These are phyloP conservation scores for Geranium brycei DNA, from an alignment of 345 rosid species.

Conservation along the genomic window DNA sequence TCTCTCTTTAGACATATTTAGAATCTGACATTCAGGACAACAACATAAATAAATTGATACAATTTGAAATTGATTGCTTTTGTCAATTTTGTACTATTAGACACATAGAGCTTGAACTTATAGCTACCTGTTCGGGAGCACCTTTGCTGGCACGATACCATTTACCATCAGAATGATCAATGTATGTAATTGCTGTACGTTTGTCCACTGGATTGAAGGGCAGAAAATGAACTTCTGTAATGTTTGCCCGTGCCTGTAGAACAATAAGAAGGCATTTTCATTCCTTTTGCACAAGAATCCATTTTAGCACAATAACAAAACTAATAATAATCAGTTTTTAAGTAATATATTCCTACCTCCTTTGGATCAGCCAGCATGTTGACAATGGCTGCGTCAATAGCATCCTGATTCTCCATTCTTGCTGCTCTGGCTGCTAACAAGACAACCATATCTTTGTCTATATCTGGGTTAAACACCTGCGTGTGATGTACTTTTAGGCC, in stretches of 20 bases:
- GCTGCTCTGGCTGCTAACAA: slow-evolving; percentile 91
- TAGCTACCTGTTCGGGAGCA: slow-evolving; percentile 82
- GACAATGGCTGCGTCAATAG: slow-evolving; percentile 82
- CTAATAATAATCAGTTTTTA: too few species aligned
- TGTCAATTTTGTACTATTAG: too few species aligned
- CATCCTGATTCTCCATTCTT: slow-evolving; percentile 85
- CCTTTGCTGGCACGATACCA: slow-evolving; percentile 95
- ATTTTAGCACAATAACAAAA: too few species aligned
- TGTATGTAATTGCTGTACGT: slow-evolving; percentile 89
- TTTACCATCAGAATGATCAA: slow-evolving; percentile 49
- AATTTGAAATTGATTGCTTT: too few species aligned
- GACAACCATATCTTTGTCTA: slow-evolving; percentile 66
- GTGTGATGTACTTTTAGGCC: too few species aligned
- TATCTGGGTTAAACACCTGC: slow-evolving; percentile 51
- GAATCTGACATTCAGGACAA: slow-evolving; percentile 33
- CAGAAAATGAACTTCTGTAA: slow-evolving; percentile 69
- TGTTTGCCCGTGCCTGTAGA: slow-evolving; percentile 79
- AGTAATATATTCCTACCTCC: slow-evolving; percentile 35
- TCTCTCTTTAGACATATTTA: slow-evolving; percentile 50
- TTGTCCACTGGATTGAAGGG: slow-evolving; percentile 97
- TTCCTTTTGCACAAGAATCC: too few species aligned
- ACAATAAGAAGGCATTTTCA: neutral
- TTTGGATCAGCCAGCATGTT: slow-evolving; percentile 91
- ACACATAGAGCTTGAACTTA: too few species aligned
- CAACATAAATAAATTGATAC: neutral